Conservation (phyloP, 2,329 filamentous ascomycete species). For the Pyrenochaeta sp. region DNA sequence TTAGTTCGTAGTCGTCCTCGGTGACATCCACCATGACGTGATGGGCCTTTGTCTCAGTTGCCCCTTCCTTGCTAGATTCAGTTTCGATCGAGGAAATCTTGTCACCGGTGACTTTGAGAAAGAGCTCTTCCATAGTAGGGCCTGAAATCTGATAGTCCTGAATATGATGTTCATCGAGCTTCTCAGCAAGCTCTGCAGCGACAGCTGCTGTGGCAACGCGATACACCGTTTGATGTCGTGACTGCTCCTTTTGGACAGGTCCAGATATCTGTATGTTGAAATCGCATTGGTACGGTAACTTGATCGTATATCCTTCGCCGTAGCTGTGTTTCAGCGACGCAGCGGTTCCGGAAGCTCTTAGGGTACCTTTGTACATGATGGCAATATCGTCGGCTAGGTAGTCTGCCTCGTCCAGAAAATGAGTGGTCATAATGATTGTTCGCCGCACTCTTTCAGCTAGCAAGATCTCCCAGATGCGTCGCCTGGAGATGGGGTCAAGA, state of each 20-base stretch:
- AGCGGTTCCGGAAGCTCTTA: constrained; percentile 81
- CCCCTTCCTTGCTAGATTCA: constrained; percentile 50
- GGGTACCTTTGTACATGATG: constrained; percentile 81
- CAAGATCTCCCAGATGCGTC: constrained; percentile 93
- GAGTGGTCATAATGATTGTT: constrained; percentile 86
- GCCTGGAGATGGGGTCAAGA: constrained; percentile 80
- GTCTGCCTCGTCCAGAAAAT: constrained; percentile 91
- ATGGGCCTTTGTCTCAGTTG: constrained; percentile 12
- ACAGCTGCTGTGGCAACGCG: constrained; percentile 71
- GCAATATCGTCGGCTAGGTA: constrained; percentile 85
- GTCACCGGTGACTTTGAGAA: constrained; percentile 83
- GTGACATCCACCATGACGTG: constrained; percentile 3
- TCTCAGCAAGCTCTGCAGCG: constrained; percentile 73
- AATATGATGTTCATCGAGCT: constrained; percentile 71
- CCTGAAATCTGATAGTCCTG: constrained; percentile 83
- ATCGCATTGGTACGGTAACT: constrained; percentile 23
- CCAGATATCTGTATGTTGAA: constrained; percentile 20
- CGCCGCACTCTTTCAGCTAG: constrained; percentile 79
- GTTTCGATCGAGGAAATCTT: constrained; percentile 13
- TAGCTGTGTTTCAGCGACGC: constrained; percentile 81
- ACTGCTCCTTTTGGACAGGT: constrained; percentile 50
- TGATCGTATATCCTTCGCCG: constrained; percentile 73
- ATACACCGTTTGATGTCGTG: constrained; percentile 78
- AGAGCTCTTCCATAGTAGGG: constrained; percentile 90
- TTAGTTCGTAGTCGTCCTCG: constrained; percentile 52